These are phyloP conservation scores for Xanthoceras sorbifolium DNA, from an alignment of 345 rosid species.

Conservation along the genomic window DNA sequence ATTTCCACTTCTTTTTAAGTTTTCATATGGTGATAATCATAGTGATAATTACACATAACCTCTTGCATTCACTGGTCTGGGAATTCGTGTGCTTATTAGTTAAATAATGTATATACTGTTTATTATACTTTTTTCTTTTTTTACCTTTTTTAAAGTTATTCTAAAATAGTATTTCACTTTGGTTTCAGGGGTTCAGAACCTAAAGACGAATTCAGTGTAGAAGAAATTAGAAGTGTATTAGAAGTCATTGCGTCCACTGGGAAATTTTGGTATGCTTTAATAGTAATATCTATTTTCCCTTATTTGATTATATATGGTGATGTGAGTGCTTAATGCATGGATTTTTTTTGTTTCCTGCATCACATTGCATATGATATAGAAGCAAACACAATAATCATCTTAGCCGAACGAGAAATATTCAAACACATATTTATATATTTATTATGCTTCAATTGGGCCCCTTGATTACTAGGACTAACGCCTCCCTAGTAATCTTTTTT, in stretches of 20 bases:
- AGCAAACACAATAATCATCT: background rate
- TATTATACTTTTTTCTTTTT: background rate
- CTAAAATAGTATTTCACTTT: background rate
- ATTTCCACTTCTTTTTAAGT: background rate
- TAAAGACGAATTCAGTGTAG: slow-evolving; percentile 40
- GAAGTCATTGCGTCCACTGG: slow-evolving; percentile 78
- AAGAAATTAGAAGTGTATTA: slow-evolving; percentile 45
- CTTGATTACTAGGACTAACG: background rate
- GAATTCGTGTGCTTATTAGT: no score
- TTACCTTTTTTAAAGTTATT: background rate
- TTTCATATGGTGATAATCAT: background rate
- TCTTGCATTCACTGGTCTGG: background rate
- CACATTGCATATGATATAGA: background rate
- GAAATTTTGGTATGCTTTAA: slow-evolving; percentile 57
- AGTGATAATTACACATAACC: background rate
- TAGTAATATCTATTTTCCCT: slow-evolving; percentile 8
- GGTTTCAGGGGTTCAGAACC: slow-evolving; percentile 31
- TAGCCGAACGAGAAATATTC: slow-evolving; percentile 1
- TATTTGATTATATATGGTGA: background rate
- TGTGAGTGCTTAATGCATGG: background rate
- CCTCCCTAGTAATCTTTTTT: background rate
- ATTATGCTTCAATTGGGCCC: no score
- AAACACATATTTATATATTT: no score
- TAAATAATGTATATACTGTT: background rate
- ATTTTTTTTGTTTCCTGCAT: background rate